Conservation (phyloP, 2,329 filamentous ascomycete genomes). For the Incumbomyces delicatus region DNA sequence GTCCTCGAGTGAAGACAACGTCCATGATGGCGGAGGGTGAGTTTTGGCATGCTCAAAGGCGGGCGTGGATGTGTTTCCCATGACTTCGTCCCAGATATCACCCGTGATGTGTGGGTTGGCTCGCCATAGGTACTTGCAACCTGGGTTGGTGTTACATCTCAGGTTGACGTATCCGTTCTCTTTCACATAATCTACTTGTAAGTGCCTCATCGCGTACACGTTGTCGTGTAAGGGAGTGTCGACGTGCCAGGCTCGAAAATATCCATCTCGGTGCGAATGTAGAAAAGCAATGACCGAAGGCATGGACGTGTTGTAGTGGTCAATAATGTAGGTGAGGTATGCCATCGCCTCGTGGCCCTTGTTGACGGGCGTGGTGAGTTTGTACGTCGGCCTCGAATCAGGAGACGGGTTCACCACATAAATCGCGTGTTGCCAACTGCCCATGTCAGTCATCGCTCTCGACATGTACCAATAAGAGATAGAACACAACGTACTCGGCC, state of each 20-base stretch:
- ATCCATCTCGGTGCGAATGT: slow-evolving; percentile 28
- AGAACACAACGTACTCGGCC: slow-evolving; percentile 30
- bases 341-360: slow-evolving; percentile 40
- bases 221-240: slow-evolving; percentile 47
- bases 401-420: slow-evolving; percentile 22
- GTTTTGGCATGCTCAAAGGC: slow-evolving; percentile 33
- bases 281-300: slow-evolving; percentile 40
- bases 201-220: slow-evolving; percentile 40
- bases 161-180: slow-evolving; percentile 51
- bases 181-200: slow-evolving; percentile 43
- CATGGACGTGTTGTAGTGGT: slow-evolving; percentile 31
- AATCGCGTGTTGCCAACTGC: slow-evolving; percentile 38
- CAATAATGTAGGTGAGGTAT: slow-evolving; percentile 39
- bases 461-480: neutral
- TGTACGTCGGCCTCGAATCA: slow-evolving; percentile 1
- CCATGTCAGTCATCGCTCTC: neutral
- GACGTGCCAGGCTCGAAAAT: slow-evolving; percentile 40
- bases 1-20: slow-evolving; percentile 20
- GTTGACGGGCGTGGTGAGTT: slow-evolving; percentile 32
- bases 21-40: slow-evolving; percentile 3
- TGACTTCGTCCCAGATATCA: slow-evolving; percentile 29
- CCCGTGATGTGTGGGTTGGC: slow-evolving; percentile 26
- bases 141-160: slow-evolving; percentile 50
- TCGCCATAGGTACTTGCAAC: slow-evolving; percentile 31
- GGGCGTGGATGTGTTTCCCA: slow-evolving; percentile 29